Conservation (phyloP, 768 basidiomycete genomes). For the Lentinus tigrinus region DNA sequence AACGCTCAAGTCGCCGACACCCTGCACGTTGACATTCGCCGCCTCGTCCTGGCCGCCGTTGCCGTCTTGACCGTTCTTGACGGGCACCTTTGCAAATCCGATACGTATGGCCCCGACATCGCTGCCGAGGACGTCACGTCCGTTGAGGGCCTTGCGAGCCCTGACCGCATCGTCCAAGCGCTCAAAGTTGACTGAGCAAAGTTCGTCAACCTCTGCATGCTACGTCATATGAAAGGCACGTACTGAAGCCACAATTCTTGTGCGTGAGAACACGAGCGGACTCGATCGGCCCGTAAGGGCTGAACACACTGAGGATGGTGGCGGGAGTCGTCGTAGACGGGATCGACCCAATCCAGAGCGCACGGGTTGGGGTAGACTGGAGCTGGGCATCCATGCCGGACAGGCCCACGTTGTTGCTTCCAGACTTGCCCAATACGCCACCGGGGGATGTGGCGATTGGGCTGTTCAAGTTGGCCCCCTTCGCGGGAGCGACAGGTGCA, state of each 20-base stretch:
- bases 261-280: slow-evolving; percentile 94
- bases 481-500: slow-evolving; percentile 87
- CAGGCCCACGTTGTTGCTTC: slow-evolving; percentile 49
- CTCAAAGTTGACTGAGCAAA: slow-evolving; percentile 87
- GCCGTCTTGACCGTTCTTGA: slow-evolving; percentile 78
- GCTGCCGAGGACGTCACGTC: slow-evolving; percentile 91
- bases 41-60: slow-evolving; percentile 60
- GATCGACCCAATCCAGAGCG: slow-evolving; percentile 97
- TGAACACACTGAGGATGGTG: slow-evolving; percentile 93
- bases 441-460: slow-evolving; percentile 68
- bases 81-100: slow-evolving; percentile 94
- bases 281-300: slow-evolving; percentile 96
- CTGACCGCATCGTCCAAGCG: slow-evolving; percentile 94
- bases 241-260: slow-evolving; percentile 94
- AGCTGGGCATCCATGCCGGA: slow-evolving; percentile 81
- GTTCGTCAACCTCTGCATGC: neutral
- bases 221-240: slow-evolving; percentile 29
- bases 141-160: slow-evolving; percentile 93
- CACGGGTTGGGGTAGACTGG: slow-evolving; percentile 90
- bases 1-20: slow-evolving; percentile 81
- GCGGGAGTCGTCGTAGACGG: slow-evolving; percentile 94
- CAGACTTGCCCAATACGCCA: slow-evolving; percentile 39
- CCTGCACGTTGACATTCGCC: slow-evolving; percentile 67
- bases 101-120: slow-evolving; percentile 97
- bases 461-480: slow-evolving; percentile 61